Evolutionary conservation across 139 green algal species (phyloP).

Genomic region (Chlorella ohadii): DNA sequence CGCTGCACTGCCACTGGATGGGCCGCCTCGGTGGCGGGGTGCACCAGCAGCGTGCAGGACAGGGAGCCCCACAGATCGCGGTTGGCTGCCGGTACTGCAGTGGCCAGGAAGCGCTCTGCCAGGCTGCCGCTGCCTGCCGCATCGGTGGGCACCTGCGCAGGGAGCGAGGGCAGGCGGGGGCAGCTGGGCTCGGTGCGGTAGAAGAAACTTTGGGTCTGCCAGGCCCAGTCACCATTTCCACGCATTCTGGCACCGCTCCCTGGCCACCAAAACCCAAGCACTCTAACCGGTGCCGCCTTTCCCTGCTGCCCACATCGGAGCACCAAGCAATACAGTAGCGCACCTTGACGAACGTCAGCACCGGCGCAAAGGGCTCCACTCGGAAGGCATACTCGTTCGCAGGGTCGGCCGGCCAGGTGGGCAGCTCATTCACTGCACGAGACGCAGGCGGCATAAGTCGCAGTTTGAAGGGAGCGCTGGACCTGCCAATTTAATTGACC

Average conservation of each 20-base stretch:
- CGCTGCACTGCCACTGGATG: constrained; percentile 53
- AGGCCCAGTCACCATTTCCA: too few relatives aligned
- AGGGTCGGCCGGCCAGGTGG: constrained; percentile 29
- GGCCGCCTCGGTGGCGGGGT: constrained; percentile 33
- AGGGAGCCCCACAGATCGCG: constrained; percentile 49
- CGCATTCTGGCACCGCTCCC: too few relatives aligned
- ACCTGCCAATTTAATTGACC: too few relatives aligned
- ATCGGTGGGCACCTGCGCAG: neutral
- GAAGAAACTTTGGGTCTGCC: too few relatives aligned
- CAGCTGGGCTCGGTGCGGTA: neutral
- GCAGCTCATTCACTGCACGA: constrained; percentile 40
- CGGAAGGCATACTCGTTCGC: constrained; percentile 46
- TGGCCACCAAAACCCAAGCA: too few relatives aligned
- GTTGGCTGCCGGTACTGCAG: constrained; percentile 36
- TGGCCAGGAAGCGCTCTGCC: constrained; percentile 31
- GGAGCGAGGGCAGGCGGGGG: neutral
- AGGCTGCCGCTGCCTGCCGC: neutral
- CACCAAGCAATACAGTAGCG: neutral
- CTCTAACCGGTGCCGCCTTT: too few relatives aligned
- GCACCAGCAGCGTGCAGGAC: constrained; percentile 42
- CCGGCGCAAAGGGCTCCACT: constrained; percentile 58
- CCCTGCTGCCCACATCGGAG: too few relatives aligned
- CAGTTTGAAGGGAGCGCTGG: too few relatives aligned
- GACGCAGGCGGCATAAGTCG: too few relatives aligned
- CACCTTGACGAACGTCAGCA: constrained; percentile 49